Base-by-base conservation (phyloP, 1,284 basidiomycete genomes). In the Tilletia indica region DNA sequence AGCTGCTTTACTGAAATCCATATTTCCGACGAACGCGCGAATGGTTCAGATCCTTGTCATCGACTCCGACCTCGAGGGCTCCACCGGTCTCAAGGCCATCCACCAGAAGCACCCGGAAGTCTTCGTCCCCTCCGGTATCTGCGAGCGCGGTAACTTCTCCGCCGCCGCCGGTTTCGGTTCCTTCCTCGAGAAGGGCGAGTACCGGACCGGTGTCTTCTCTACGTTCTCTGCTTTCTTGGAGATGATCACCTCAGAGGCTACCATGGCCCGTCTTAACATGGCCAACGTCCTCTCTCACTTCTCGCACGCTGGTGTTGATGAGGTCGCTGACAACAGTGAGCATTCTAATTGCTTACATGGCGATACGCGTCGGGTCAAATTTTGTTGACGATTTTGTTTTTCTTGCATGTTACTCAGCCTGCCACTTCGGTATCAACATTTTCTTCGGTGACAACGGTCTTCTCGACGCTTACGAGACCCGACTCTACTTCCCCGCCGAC, bases 161-260 rank as follows among this genome's bases (percentile, higher is more conserved):
- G 92, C 92, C 8, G 92, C 92, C 4, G 92, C 92, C 42, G 92
- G 92, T 38, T 93, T 93, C 83, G 92, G 92, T 70, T 93, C 78
- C 48, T 74, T 74, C 68, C 68, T 74, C 49, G 74, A 72, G 36
- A 71, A 76, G 70, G 71, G 70, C 48, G 77, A 72, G 31, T 69
- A 67, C 70, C 66, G 68, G 61, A 71, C 72, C 38, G 77, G 79
- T 58, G 73, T 92, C 73, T 92, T 92, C 87, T 92, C 91, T 31
- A 93, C 92, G 4, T 93, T 93, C 86, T 91, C 91, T 67, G 92
- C 92, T 4, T 93, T 93, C 87, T 86, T 93, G 73, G 92, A 93
- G 87, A 93, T 93, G 92, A 86, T 91, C 72, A 85, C 93, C 72
- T 93, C 92, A 2, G 92, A 93, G 83, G 86, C 93, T 71, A 93